Percentiles rank a stretch among this genome's conserved stretches.
phyloP scores from a whole-genome alignment of 192 early-diverging fungal species.

The Haplosporangium gracile region DNA sequence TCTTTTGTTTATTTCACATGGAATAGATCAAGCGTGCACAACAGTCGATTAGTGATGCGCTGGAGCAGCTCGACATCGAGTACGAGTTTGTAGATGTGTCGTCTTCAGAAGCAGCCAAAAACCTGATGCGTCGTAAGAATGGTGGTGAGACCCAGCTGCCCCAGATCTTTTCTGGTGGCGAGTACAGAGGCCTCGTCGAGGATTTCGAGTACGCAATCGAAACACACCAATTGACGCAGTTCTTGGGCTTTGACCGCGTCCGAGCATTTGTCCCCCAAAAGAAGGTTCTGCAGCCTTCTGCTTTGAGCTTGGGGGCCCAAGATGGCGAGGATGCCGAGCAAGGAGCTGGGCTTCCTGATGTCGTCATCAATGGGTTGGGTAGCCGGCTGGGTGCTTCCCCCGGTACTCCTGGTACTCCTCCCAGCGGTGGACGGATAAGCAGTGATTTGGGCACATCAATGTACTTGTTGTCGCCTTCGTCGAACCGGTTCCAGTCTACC shows the following conservation, averaged over 20 bases:
- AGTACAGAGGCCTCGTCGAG: constrained; percentile 56
- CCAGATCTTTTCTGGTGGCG: constrained; percentile 63
- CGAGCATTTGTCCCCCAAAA: constrained; percentile 25
- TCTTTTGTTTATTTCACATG: background rate
- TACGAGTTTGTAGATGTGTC: constrained; percentile 63
- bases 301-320: constrained; percentile 15
- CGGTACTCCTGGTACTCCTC: background rate
- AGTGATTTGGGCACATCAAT: constrained; percentile 27
- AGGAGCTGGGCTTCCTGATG: constrained; percentile 35
- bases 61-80: constrained; percentile 56
- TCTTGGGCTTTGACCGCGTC: constrained; percentile 45
- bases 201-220: constrained; percentile 54
- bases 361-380: constrained; percentile 36
- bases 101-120: constrained; percentile 52
- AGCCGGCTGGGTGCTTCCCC: background rate
- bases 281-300: background rate
- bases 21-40: constrained; percentile 62
- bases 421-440: background rate
- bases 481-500: constrained; percentile 35
- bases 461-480: constrained; percentile 40
- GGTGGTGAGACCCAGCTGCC: constrained; percentile 58
- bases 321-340: constrained; percentile 52
- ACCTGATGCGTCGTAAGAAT: constrained; percentile 58
- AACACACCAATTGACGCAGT: constrained; percentile 39
- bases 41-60: constrained; percentile 49